Conservation (phyloP, 164 flowering plant genomes). For the Brasenia schreberi region DNA sequence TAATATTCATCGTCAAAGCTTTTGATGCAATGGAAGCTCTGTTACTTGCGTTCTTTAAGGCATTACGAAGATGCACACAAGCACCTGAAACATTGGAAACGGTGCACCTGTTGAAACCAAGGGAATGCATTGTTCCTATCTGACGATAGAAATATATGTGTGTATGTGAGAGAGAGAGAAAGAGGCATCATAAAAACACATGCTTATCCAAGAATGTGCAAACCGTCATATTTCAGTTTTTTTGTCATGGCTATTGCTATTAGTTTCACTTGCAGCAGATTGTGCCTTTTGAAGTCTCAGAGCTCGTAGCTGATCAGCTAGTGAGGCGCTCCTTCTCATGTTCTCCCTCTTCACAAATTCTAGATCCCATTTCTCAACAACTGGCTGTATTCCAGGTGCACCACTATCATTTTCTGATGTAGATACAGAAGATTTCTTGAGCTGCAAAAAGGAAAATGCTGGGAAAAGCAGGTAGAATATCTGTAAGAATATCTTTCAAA, state of each 20-base stretch:
- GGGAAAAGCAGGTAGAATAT: background rate
- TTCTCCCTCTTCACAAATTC: conserved; percentile 41
- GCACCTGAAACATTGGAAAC: no score
- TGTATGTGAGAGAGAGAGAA: no score
- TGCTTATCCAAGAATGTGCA: no score
- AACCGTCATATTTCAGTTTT: background rate
- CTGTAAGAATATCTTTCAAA: no score
- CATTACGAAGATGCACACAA: no score
- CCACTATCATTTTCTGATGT: conserved; percentile 4
- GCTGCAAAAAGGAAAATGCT: background rate
- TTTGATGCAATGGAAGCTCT: no score
- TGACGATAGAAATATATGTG: no score
- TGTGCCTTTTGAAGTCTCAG: conserved; percentile 37
- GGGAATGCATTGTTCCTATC: no score
- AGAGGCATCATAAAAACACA: no score
- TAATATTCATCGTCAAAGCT: no score
- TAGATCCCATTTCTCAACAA: conserved; percentile 47
- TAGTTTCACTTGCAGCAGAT: conserved; percentile 5
- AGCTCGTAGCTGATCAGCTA: conserved; percentile 71
- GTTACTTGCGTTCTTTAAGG: no score
- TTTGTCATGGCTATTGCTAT: background rate
- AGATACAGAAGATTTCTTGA: background rate
- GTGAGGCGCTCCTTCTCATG: conserved; percentile 34
- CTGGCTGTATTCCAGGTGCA: conserved; percentile 10
- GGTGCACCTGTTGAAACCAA: no score